Conservation (phyloP, 176 grass and related monocot species). For the Aegilops speltoides region DNA sequence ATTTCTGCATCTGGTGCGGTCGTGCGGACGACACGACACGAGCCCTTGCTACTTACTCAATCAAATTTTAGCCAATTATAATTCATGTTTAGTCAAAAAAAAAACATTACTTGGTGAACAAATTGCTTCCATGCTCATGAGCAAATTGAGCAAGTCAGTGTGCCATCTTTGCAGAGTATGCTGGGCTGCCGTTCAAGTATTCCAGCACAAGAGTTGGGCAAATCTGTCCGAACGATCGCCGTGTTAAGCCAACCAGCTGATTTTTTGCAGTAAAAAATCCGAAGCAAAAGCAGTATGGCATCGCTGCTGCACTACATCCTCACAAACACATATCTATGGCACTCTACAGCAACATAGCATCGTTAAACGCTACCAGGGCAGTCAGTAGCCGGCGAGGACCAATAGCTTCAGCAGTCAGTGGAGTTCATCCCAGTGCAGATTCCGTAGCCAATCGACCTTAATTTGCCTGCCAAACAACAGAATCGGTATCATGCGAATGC, state of each 20-base stretch:
- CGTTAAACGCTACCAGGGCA: not conserved
- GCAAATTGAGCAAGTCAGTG: no score
- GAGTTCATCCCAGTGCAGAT: not conserved
- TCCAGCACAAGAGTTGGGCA: no score
- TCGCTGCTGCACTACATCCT: not conserved
- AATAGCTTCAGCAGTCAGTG: not conserved
- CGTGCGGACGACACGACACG: no score
- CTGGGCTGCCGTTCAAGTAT: no score
- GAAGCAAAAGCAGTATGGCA: not conserved
- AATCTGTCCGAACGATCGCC: no score
- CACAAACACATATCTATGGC: not conserved
- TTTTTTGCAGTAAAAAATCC: not conserved
- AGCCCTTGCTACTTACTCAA: no score
- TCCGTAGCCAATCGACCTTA: not conserved
- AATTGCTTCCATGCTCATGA: no score
- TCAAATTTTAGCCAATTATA: no score
- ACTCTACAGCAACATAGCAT: not conserved
- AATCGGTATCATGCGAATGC: not conserved
- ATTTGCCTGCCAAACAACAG: constrained; percentile 13
- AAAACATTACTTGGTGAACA: no score
- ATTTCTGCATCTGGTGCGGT: no score
- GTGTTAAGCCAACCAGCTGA: not conserved
- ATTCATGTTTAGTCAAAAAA: no score
- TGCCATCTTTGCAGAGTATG: no score
- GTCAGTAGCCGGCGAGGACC: not conserved